A percentile compares a stretch with the other conserved stretches of the same genome.
phyloP scores from a whole-genome alignment of 2,329 filamentous ascomycete species.

The Pseudophaeomoniella oleicola region DNA sequence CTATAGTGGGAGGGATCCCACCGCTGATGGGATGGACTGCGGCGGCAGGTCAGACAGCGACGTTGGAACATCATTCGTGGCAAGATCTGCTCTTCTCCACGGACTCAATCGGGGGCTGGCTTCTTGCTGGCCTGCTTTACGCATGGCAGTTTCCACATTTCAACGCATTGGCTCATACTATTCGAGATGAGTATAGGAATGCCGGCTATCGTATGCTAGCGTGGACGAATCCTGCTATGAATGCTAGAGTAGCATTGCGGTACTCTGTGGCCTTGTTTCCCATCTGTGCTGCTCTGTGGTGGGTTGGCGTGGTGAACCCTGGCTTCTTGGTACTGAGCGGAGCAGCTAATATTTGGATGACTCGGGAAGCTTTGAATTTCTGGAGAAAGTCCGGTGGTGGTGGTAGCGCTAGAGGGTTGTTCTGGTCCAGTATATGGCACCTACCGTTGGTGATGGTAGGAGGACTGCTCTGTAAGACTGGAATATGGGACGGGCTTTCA shows the following conservation, averaged over 20 bases:
- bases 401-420: slow-evolving; percentile 69
- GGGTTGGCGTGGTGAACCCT: slow-evolving; percentile 68
- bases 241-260: slow-evolving; percentile 71
- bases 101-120: slow-evolving; percentile 65
- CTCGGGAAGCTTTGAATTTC: slow-evolving; percentile 64
- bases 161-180: slow-evolving; percentile 80
- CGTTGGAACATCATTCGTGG: slow-evolving; percentile 55
- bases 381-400: slow-evolving; percentile 64
- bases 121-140: slow-evolving; percentile 70
- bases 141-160: slow-evolving; percentile 99
- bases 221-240: slow-evolving; percentile 76
- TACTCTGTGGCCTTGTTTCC: slow-evolving; percentile 81
- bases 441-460: slow-evolving; percentile 78
- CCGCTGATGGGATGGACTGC: slow-evolving; percentile 98
- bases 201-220: slow-evolving; percentile 59
- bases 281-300: slow-evolving; percentile 67
- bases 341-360: slow-evolving; percentile 75
- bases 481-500: slow-evolving; percentile 76
- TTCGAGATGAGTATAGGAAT: slow-evolving; percentile 72
- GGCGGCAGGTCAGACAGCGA: slow-evolving; percentile 76
- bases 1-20: slow-evolving; percentile 81
- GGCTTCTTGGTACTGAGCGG: slow-evolving; percentile 69
- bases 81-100: slow-evolving; percentile 62
- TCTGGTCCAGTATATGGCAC: slow-evolving; percentile 98
- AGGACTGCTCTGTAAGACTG: slow-evolving; percentile 86